A percentile compares a stretch with the other conserved stretches of the same genome.
Evolutionary conservation across 2,329 filamentous ascomycete genomes (phyloP).

Genomic region (Penicillium sp.): DNA sequence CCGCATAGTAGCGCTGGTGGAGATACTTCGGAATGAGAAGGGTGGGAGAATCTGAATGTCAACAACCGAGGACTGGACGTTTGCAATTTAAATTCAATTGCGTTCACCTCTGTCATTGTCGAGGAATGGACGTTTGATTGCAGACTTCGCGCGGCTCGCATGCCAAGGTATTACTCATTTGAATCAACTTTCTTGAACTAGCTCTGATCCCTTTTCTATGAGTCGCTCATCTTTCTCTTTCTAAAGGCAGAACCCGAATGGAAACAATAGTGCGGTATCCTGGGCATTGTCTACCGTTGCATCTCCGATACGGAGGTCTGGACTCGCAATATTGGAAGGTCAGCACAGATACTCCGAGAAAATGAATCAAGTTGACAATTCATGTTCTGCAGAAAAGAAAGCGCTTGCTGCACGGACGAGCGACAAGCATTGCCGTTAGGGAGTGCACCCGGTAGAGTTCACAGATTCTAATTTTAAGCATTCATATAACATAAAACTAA

Average conservation of each 20-base stretch:
- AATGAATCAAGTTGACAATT: no score
- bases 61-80: neutral
- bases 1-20: neutral
- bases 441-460: no score
- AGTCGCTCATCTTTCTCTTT: neutral
- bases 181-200: neutral
- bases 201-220: neutral
- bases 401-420: neutral
- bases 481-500: neutral
- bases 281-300: neutral
- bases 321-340: neutral
- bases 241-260: neutral
- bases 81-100: neutral
- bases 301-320: conserved; percentile 2
- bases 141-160: no score
- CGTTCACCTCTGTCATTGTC: neutral
- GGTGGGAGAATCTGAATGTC: neutral
- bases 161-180: neutral
- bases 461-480: no score
- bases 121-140: no score
- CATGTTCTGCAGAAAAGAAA: neutral
- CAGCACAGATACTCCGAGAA: neutral
- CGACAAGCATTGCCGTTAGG: no score
- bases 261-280: neutral
- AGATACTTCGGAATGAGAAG: neutral